A percentile compares a stretch with the other conserved stretches of the same genome.
Conservation (phyloP, 345 rosid genomes). For the Populus pruinosa region DNA sequence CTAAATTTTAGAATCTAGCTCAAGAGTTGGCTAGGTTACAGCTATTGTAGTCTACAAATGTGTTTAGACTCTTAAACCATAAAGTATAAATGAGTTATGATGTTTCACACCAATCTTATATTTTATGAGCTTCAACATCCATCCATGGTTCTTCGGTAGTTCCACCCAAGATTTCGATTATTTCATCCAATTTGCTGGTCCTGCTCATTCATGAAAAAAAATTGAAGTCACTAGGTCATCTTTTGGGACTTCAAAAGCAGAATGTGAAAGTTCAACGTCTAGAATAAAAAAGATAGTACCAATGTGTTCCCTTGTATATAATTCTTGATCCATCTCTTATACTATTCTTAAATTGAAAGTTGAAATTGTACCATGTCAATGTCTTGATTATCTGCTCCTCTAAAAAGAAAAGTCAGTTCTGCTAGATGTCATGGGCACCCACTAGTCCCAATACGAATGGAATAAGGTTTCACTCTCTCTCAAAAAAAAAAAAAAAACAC, state of each 20-base stretch:
- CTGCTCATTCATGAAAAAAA: neutral
- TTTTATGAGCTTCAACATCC: no score
- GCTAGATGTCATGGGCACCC: constrained; percentile 18
- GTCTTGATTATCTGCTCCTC: constrained; percentile 14
- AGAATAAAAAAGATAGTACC: neutral
- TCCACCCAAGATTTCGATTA: neutral
- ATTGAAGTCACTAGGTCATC: no score
- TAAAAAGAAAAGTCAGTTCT: neutral
- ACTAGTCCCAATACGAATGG: constrained; percentile 20
- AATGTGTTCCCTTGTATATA: neutral
- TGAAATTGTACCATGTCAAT: neutral
- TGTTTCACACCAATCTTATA: neutral
- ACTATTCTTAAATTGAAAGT: neutral
- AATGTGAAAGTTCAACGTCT: neutral
- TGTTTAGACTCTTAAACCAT: neutral
- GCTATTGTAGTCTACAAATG: neutral
- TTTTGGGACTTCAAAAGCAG: neutral
- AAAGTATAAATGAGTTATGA: neutral
- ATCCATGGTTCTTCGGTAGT: neutral
- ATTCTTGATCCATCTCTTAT: neutral
- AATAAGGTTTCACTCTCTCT: constrained; percentile 8
- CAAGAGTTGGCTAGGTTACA: neutral
- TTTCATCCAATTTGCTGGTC: neutral
- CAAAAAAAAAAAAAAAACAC: constrained; percentile 2
- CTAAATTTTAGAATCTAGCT: neutral